phyloP scores from a whole-genome alignment of 192 early-diverging fungal genomes.

The Umbelopsis isabellina region DNA sequence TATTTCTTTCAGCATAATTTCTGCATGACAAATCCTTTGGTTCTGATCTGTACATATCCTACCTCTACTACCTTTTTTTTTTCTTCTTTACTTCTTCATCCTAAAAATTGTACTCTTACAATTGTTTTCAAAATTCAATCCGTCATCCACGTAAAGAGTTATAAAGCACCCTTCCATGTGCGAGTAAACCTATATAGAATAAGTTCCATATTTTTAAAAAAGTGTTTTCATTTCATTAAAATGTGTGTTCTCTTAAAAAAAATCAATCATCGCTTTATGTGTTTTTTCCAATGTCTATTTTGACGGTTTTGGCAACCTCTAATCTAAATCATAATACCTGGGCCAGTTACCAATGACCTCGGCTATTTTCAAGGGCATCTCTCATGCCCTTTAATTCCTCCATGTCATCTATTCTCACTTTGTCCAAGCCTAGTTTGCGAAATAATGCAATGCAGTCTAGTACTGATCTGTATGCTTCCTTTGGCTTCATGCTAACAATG shows the following conservation, averaged over 20 bases:
- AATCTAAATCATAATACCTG: not conserved
- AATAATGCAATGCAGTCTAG: not conserved
- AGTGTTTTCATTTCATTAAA: too few species aligned
- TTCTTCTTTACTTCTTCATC: not conserved
- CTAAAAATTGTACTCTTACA: not conserved
- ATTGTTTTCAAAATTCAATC: constrained; percentile 14
- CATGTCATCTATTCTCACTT: constrained; percentile 4
- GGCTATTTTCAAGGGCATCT: not conserved
- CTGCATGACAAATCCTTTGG: not conserved
- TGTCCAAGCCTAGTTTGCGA: not conserved
- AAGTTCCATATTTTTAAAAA: not conserved
- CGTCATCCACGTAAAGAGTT: constrained; percentile 10
- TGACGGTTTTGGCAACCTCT: not conserved
- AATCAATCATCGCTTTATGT: not conserved
- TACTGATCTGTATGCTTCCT: not conserved
- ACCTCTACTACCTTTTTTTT: not conserved
- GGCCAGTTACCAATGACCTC: not conserved
- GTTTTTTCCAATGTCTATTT: not conserved
- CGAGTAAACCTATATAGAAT: constrained; percentile 19
- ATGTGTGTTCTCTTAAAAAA: not conserved
- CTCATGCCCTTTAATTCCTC: not conserved
- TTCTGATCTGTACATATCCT: constrained; percentile 22
- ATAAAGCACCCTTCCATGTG: constrained; percentile 23
- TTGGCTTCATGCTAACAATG: not conserved
- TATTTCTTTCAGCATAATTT: constrained; percentile 14